Conservation (phyloP, 768 basidiomycete genomes). For the Dictyophora rubrovolvata region DNA sequence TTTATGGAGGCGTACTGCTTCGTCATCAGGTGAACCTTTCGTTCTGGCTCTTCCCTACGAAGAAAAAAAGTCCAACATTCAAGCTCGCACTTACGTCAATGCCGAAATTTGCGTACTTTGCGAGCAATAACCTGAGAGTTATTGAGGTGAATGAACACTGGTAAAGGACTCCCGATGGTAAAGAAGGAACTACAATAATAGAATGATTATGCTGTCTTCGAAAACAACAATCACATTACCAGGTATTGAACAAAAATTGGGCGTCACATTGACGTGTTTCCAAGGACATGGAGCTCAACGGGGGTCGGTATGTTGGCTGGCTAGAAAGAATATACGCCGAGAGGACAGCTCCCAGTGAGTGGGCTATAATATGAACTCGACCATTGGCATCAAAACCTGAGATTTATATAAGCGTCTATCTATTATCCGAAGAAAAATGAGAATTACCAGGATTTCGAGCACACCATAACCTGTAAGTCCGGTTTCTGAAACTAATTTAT, state of each 20-base stretch:
- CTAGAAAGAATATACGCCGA: conserved; percentile 31
- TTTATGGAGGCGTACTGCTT: conserved; percentile 23
- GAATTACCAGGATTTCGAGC: conserved; percentile 28
- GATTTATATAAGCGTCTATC: neutral
- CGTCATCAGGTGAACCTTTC: conserved; percentile 30
- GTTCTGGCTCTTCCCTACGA: conserved; percentile 27
- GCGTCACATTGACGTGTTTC: conserved; percentile 17
- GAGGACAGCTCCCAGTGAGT: conserved; percentile 32
- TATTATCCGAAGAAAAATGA: neutral
- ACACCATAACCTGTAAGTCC: conserved; percentile 31
- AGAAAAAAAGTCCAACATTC: neutral
- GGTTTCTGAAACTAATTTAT: conserved; percentile 19
- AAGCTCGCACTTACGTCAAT: neutral
- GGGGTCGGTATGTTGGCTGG: conserved; percentile 30
- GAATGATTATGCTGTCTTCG: neutral
- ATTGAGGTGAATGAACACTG: conserved; percentile 33
- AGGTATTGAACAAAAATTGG: conserved; percentile 25
- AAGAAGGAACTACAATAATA: conserved; percentile 21
- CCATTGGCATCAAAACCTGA: conserved; percentile 6
- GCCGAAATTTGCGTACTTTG: conserved; percentile 13
- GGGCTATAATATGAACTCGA: conserved; percentile 27
- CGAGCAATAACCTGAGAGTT: conserved; percentile 33
- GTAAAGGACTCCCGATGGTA: conserved; percentile 29
- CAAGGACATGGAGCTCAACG: conserved; percentile 24
- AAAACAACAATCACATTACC: conserved; percentile 8